A percentile compares a stretch with the other conserved stretches of the same genome.
Conservation (phyloP, 768 basidiomycete species). For the Leccinum longicurvipes region DNA sequence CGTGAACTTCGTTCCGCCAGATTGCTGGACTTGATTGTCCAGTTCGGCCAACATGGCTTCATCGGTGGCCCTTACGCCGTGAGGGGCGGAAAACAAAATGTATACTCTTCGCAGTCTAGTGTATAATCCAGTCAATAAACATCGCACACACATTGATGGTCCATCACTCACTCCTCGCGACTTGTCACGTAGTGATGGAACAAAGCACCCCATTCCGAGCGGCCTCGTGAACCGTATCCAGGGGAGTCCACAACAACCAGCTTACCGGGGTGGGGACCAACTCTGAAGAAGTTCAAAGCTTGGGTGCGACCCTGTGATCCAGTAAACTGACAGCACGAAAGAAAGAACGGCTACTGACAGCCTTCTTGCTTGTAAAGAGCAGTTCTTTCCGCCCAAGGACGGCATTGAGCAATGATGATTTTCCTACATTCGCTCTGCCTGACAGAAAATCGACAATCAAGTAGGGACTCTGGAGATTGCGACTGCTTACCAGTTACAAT, state of each 20-base stretch:
- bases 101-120: conserved; percentile 66
- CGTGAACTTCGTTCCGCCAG: conserved; percentile 45
- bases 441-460: background rate
- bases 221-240: conserved; percentile 73
- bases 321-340: background rate
- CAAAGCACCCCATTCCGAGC: conserved; percentile 69
- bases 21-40: conserved; percentile 28
- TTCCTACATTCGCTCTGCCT: conserved; percentile 80
- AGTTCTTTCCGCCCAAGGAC: conserved; percentile 57
- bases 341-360: conserved; percentile 42
- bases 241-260: conserved; percentile 76
- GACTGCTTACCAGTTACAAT: conserved; percentile 26
- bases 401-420: conserved; percentile 71
- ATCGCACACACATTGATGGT: background rate
- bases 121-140: background rate
- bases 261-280: conserved; percentile 53
- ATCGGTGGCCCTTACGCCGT: conserved; percentile 57
- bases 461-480: background rate
- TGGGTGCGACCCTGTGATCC: conserved; percentile 62
- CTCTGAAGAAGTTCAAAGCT: conserved; percentile 66
- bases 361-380: conserved; percentile 63
- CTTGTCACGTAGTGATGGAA: conserved; percentile 63
- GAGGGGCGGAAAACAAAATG: conserved; percentile 66
- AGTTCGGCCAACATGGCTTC: conserved; percentile 59
- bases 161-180: conserved; percentile 53